These are phyloP conservation scores for Claviceps digitariae DNA, from an alignment of 2,329 filamentous ascomycete species.

Conservation along the genomic window DNA sequence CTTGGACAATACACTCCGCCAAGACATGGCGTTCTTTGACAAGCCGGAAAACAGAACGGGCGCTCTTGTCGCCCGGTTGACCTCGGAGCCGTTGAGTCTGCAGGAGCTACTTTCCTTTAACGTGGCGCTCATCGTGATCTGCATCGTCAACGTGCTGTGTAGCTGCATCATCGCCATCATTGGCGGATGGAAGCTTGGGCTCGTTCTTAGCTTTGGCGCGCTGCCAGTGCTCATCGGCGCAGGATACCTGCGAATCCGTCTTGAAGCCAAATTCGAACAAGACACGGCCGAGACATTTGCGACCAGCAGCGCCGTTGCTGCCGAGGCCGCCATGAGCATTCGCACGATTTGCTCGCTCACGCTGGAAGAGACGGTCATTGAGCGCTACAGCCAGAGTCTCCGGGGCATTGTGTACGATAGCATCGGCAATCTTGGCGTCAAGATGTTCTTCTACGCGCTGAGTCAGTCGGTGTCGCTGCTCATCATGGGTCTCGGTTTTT, in stretches of 20 bases:
- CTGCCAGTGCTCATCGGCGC: conserved; percentile 30
- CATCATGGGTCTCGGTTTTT: conserved; percentile 26
- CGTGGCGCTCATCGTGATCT: conserved; percentile 31
- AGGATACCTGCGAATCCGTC: conserved; percentile 34
- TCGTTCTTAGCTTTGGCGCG: conserved; percentile 32
- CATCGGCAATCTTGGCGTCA: conserved; percentile 19
- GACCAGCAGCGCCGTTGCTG: conserved; percentile 32
- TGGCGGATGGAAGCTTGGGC: conserved; percentile 35
- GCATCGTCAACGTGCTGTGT: conserved; percentile 30
- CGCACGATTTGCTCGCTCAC: conserved; percentile 35
- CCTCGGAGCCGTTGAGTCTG: conserved; percentile 29
- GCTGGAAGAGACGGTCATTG: conserved; percentile 28
- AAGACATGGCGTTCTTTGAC: conserved; percentile 38
- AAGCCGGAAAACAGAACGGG: conserved; percentile 23
- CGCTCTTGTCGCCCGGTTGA: conserved; percentile 23
- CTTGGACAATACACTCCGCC: conserved; percentile 39
- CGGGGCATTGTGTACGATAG: conserved; percentile 18
- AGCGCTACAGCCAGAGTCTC: conserved; percentile 20
- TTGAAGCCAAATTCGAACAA: conserved; percentile 32
- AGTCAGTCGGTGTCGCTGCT: conserved; percentile 27
- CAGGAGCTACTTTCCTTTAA: conserved; percentile 38
- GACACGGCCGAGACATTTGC: conserved; percentile 30
- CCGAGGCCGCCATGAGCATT: conserved; percentile 35
- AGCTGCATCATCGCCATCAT: conserved; percentile 31
- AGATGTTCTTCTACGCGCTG: conserved; percentile 27